These are phyloP conservation scores for Letharia columbiana DNA, from an alignment of 495 filamentous ascomycete genomes.

Conservation along the genomic window DNA sequence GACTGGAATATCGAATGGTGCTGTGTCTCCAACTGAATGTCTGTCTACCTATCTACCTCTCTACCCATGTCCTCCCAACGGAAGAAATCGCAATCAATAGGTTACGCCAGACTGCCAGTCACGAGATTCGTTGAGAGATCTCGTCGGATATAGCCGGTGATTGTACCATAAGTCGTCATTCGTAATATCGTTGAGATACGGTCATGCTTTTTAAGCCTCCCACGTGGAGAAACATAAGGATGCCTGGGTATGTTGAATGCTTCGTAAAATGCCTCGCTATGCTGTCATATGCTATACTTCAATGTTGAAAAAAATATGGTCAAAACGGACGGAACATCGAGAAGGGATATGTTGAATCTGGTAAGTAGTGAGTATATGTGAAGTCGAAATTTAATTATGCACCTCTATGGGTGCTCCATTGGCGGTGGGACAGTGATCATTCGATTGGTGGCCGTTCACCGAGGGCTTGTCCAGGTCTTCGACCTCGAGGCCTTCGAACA, in stretches of 20 bases:
- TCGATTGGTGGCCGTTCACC: slow-evolving; percentile 15
- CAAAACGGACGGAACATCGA: neutral
- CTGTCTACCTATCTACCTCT: neutral
- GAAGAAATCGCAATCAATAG: neutral
- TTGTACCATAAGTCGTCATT: neutral
- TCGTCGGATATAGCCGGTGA: neutral
- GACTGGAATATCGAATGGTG: neutral
- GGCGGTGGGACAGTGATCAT: neutral
- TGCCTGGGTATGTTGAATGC: slow-evolving; percentile 22
- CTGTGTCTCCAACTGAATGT: neutral
- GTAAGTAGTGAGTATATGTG: neutral
- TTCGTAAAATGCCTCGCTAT: slow-evolving; percentile 17
- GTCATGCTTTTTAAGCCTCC: slow-evolving; percentile 11
- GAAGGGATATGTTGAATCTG: slow-evolving; percentile 6
- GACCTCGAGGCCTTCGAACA: slow-evolving; percentile 73
- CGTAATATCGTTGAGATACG: slow-evolving; percentile 22
- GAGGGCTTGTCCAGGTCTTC: slow-evolving; percentile 48
- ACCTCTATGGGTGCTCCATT: neutral
- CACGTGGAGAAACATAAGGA: slow-evolving; percentile 2
- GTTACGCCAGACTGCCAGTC: neutral
- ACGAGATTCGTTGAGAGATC: slow-evolving; percentile 19
- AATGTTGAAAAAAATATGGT: neutral
- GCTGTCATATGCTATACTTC: neutral
- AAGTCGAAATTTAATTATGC: neutral
- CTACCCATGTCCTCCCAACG: neutral